phyloP scores from a whole-genome alignment of 768 basidiomycete genomes.

The Porphyrellus cyaneotinctus region DNA sequence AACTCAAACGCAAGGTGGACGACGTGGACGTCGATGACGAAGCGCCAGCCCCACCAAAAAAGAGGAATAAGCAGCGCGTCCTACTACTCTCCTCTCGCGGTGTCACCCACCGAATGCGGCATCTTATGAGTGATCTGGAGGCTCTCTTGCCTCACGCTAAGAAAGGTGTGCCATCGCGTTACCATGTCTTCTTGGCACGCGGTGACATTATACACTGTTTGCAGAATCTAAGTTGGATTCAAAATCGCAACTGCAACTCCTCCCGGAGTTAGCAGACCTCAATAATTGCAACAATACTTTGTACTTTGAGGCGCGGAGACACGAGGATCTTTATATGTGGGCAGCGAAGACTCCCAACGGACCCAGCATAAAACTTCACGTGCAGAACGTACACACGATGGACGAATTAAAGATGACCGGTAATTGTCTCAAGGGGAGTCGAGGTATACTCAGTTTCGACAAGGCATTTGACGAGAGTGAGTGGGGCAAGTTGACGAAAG shows the following conservation, averaged over 20 bases:
- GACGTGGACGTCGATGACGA: slow-evolving; percentile 57
- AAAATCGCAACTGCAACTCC: slow-evolving; percentile 85
- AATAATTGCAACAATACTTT: slow-evolving; percentile 97
- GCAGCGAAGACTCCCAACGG: slow-evolving; percentile 96
- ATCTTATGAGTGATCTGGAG: slow-evolving; percentile 94
- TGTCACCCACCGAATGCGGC: slow-evolving; percentile 93
- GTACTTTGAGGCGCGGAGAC: slow-evolving; percentile 94
- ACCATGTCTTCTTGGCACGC: not conserved
- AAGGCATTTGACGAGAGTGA: slow-evolving; percentile 83
- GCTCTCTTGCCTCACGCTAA: slow-evolving; percentile 89
- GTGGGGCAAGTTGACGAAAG: slow-evolving; percentile 84
- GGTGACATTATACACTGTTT: not conserved
- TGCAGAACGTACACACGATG: slow-evolving; percentile 99
- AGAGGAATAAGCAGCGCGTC: slow-evolving; percentile 93
- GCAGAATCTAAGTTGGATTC: slow-evolving; percentile 96
- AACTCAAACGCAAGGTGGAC: slow-evolving; percentile 62
- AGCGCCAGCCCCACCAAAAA: slow-evolving; percentile 39
- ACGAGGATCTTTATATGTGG: slow-evolving; percentile 97
- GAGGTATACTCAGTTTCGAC: slow-evolving; percentile 92
- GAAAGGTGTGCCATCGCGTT: slow-evolving; percentile 64
- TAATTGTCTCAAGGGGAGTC: slow-evolving; percentile 93
- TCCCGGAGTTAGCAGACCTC: slow-evolving; percentile 95
- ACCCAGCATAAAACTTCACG: slow-evolving; percentile 95
- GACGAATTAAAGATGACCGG: slow-evolving; percentile 99
- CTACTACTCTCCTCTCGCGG: slow-evolving; percentile 90